These are phyloP conservation scores for Streptanthus diversifolius DNA, from an alignment of 345 rosid species.

Conservation along the genomic window DNA sequence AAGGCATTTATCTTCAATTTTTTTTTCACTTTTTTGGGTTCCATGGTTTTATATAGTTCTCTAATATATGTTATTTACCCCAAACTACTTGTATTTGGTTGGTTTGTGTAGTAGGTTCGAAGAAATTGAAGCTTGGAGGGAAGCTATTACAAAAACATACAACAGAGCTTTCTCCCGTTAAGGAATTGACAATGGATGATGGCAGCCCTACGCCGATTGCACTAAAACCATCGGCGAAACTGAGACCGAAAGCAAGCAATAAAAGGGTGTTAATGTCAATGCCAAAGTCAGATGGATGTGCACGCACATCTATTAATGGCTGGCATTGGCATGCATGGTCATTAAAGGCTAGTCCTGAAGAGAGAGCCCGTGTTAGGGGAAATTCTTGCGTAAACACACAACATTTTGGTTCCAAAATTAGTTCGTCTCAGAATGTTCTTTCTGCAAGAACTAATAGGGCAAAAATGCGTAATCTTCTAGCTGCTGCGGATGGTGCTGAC, in stretches of 20 bases:
- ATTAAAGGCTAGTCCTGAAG: constrained; percentile 64
- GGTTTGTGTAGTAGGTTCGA: constrained; percentile 38
- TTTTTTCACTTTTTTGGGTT: background rate
- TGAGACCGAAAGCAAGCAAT: constrained; percentile 37
- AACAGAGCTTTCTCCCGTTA: constrained; percentile 31
- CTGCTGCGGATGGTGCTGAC: constrained; percentile 97
- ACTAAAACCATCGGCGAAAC: constrained; percentile 27
- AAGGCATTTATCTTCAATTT: constrained; percentile 11
- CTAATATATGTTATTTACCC: constrained; percentile 1
- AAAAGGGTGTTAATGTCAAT: constrained; percentile 40
- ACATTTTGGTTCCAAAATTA: constrained; percentile 50
- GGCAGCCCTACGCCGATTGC: constrained; percentile 36
- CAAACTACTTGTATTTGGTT: constrained; percentile 8
- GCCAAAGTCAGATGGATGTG: constrained; percentile 87
- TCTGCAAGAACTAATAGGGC: constrained; percentile 97
- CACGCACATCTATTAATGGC: constrained; percentile 84
- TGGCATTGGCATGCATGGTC: constrained; percentile 98
- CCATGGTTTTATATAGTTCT: background rate
- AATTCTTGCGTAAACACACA: constrained; percentile 33
- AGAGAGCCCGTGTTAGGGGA: constrained; percentile 80
- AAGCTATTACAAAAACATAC: constrained; percentile 38
- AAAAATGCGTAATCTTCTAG: constrained; percentile 94
- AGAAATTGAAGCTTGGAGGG: constrained; percentile 47
- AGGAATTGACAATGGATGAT: constrained; percentile 41
- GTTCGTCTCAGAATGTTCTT: constrained; percentile 57